Conservation (phyloP, 164 flowering plant genomes). For the Nymphaea colorata region DNA sequence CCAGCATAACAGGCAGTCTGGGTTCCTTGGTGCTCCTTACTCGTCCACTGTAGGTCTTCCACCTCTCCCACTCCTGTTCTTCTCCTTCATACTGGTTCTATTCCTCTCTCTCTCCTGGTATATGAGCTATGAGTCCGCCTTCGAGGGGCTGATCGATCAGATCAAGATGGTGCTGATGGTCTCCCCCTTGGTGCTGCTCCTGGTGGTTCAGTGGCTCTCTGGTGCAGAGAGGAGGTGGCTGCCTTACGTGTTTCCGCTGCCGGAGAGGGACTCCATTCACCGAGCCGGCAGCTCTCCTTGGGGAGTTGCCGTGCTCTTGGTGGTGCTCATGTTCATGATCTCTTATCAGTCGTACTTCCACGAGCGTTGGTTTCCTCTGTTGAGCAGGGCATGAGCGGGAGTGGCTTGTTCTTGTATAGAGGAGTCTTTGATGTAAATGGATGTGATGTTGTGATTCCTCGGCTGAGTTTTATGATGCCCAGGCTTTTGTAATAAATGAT, state of each 20-base stretch:
- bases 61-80: constrained; percentile 52
- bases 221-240: constrained; percentile 17
- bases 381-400: constrained; percentile 10
- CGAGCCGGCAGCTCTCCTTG: constrained; percentile 79
- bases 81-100: constrained; percentile 31
- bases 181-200: constrained; percentile 47
- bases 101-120: constrained; percentile 56
- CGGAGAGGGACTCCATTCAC: constrained; percentile 61
- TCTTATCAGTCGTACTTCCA: constrained; percentile 66
- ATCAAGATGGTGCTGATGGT: constrained; percentile 46
- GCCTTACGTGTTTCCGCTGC: constrained; percentile 32
- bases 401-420: not conserved
- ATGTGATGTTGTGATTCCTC: not conserved
- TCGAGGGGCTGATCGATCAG: constrained; percentile 39
- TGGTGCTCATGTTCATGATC: constrained; percentile 68
- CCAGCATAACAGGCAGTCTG: constrained; percentile 1
- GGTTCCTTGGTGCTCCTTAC: not conserved
- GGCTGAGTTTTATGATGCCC: not conserved
- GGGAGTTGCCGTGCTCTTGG: constrained; percentile 69
- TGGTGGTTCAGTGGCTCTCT: constrained; percentile 57
- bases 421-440: not conserved
- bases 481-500: not conserved
- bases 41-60: constrained; percentile 18
- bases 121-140: constrained; percentile 42
- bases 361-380: constrained; percentile 81